Base-by-base conservation (phyloP, 2,329 filamentous ascomycete species). In the Aspergillaceae sp. region DNA sequence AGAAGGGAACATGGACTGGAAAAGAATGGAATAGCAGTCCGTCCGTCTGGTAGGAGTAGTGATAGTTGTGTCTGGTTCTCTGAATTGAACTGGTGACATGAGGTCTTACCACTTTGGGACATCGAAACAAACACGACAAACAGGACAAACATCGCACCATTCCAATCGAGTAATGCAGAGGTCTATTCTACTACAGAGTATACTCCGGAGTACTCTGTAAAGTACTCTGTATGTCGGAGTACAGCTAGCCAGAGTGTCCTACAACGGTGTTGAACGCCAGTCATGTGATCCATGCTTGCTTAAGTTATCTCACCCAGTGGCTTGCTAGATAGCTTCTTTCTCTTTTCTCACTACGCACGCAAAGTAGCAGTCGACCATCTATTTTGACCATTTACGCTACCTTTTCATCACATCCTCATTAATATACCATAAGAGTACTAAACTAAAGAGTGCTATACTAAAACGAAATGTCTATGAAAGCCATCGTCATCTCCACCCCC, bases 401-500 rank as follows among this genome's bases (percentile, higher is more conserved):
- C 19, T 19, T 19, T 19, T 19, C 19, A 19, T 19, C 19, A 19
- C 19, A 19, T 19, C 19, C 19, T 19, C 19, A 19, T 19, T 19
- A 19, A 19, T 19, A 19, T 19, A 19, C 19, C 19, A 19, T 19
- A 19, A 19, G 19, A 19, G 19, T 19, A 19, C 19, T 19, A 19
- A 19, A 19, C 19, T 19, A 19, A 19, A 19, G 19, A 19, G 19
- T 19, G 19, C 19, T 19, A 19, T 19, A 19, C 30, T 32, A 5
- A 32, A 32, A 11, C 28, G 29, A 29, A 9, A 48, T 50, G 45
- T 32, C 40, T 6, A 75, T 74, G 73, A 69, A 67, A 56, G 71
- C 71, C 30, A 65, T 65, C 27, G 65, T 73, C 29, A 67, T 72
- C 42, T 58, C 64, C 55, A 55, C 56, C 8, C 54, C 69, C 10